Evolutionary conservation across 202 grass and related monocot species (phyloP).

Genomic region (Carex sylvatica): DNA sequence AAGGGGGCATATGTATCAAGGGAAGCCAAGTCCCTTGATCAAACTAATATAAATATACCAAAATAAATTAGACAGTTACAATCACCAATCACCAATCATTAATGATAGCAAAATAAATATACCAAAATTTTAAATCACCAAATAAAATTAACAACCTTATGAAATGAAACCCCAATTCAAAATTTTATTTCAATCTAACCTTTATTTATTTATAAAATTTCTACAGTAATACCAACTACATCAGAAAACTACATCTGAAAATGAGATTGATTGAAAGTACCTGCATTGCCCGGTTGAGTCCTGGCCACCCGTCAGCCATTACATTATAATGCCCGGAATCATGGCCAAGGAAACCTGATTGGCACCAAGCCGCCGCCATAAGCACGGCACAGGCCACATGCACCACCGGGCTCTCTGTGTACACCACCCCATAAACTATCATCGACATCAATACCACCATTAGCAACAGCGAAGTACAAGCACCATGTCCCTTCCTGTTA

Average conservation of each 20-base stretch:
- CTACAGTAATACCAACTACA: too few relatives aligned
- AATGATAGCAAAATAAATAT: neutral
- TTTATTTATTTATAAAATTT: too few relatives aligned
- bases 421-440: conserved; percentile 18
- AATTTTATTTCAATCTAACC: neutral
- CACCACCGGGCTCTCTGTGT: neutral
- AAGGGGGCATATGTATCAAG: neutral
- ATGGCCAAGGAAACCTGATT: conserved; percentile 31
- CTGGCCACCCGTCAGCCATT: neutral
- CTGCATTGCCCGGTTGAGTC: conserved; percentile 59
- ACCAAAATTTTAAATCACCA: neutral
- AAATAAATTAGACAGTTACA: too few relatives aligned
- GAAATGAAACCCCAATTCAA: neutral
- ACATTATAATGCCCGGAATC: conserved; percentile 34
- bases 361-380: conserved; percentile 24
- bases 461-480: neutral
- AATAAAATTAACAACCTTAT: neutral
- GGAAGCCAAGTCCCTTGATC: neutral
- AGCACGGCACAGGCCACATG: conserved; percentile 5
- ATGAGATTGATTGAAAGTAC: conserved; percentile 2
- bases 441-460: conserved; percentile 8
- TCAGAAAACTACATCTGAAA: too few relatives aligned
- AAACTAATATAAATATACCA: too few relatives aligned
- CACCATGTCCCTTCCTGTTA: conserved; percentile 27
- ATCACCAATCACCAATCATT: neutral